A percentile compares a stretch with the other conserved stretches of the same genome.
phyloP scores from a whole-genome alignment of 2,329 filamentous ascomycete genomes.

The Cordyceps farinosa region DNA sequence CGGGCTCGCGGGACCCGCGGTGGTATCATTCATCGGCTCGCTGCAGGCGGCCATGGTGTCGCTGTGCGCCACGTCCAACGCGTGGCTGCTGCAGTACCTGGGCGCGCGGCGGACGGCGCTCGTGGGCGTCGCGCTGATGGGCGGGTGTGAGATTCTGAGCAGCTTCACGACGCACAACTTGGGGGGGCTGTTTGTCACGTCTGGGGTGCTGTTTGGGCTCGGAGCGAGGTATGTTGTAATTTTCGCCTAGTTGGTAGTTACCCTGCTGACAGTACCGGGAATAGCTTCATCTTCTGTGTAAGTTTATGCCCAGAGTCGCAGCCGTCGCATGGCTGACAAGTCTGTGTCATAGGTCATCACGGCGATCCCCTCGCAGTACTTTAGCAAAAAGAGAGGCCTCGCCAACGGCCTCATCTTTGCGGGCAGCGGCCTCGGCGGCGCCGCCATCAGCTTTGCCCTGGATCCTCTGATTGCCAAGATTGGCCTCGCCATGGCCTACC shows the following conservation, averaged over 20 bases:
- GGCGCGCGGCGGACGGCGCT: slow-evolving; percentile 46
- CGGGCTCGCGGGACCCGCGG: slow-evolving; percentile 45
- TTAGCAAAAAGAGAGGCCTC: slow-evolving; percentile 48
- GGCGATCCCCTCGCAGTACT: slow-evolving; percentile 51
- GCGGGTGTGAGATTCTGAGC: slow-evolving; percentile 45
- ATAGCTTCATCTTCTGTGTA: slow-evolving; percentile 38
- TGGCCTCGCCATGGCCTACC: slow-evolving; percentile 50
- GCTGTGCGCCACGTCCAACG: slow-evolving; percentile 49
- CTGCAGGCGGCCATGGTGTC: slow-evolving; percentile 48
- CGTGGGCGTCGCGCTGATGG: slow-evolving; percentile 48
- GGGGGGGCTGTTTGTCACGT: slow-evolving; percentile 34
- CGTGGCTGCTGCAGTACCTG: slow-evolving; percentile 46
- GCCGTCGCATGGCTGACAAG: slow-evolving; percentile 28
- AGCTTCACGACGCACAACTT: slow-evolving; percentile 35
- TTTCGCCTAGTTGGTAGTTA: background rate
- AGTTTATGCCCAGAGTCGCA: slow-evolving; percentile 4
- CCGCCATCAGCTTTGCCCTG: slow-evolving; percentile 47
- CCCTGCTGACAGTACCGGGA: background rate
- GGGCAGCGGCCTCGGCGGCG: slow-evolving; percentile 54
- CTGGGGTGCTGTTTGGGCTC: slow-evolving; percentile 31
- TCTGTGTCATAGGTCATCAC: slow-evolving; percentile 36
- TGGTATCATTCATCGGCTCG: slow-evolving; percentile 57
- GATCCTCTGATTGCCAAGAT: slow-evolving; percentile 44
- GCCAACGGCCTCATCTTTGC: slow-evolving; percentile 54
- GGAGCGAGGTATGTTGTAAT: slow-evolving; percentile 28